phyloP scores from a whole-genome alignment of 192 early-diverging fungal species.

The Oehlia diaphana region DNA sequence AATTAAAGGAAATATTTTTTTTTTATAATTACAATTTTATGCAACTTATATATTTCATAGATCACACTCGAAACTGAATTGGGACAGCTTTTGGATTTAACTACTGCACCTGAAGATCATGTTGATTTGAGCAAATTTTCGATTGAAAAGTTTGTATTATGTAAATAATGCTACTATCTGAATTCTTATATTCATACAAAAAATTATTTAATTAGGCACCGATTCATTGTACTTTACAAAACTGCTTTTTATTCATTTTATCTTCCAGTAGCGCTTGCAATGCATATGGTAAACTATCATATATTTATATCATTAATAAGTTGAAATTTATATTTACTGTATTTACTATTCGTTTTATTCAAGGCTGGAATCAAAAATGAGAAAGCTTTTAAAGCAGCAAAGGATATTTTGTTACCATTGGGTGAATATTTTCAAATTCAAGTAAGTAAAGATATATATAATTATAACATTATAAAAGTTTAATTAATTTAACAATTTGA shows the following conservation, averaged over 20 bases:
- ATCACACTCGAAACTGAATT: constrained; percentile 96
- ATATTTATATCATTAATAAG: not conserved
- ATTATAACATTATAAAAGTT: not conserved
- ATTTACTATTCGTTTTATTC: not conserved
- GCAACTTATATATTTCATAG: constrained; percentile 22
- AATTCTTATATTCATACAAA: not conserved
- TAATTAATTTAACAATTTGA: not conserved
- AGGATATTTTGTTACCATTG: constrained; percentile 86
- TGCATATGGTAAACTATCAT: constrained; percentile 66
- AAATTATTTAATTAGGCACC: constrained; percentile 49
- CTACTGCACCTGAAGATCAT: constrained; percentile 97
- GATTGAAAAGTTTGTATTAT: constrained; percentile 73
- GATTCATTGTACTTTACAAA: constrained; percentile 97
- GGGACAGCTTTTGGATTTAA: constrained; percentile 95
- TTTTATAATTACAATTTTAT: constrained; percentile 13
- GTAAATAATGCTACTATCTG: not conserved
- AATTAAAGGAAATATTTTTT: not conserved
- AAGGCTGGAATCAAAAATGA: constrained; percentile 79
- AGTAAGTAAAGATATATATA: constrained; percentile 23
- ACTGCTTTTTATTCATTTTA: constrained; percentile 99
- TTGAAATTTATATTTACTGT: not conserved
- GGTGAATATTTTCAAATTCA: constrained; percentile 99
- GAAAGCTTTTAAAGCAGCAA: constrained; percentile 77
- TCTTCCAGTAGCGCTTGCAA: constrained; percentile 92
- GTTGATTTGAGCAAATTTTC: constrained; percentile 92